phyloP scores from a whole-genome alignment of 192 early-diverging fungal genomes.

The Phlyctochytrium planicorne region DNA sequence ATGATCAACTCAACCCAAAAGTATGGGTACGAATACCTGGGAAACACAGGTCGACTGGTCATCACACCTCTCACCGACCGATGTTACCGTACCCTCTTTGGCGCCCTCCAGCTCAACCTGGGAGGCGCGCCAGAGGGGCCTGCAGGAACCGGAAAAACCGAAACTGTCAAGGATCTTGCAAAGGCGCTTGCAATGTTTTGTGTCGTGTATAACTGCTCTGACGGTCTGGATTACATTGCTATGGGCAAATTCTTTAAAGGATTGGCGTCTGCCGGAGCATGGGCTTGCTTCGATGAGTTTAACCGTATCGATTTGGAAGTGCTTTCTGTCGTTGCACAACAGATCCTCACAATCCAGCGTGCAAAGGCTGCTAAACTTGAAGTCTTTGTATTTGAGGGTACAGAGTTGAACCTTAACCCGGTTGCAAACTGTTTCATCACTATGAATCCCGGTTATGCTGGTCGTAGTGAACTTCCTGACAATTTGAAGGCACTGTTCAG shows the following conservation, averaged over 20 bases:
- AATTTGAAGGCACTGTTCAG: conserved; percentile 62
- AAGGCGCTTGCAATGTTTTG: conserved; percentile 67
- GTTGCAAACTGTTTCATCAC: conserved; percentile 59
- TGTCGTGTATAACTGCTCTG: conserved; percentile 66
- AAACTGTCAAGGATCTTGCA: conserved; percentile 62
- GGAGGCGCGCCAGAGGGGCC: conserved; percentile 66
- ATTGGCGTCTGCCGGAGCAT: conserved; percentile 60
- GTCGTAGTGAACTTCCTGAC: conserved; percentile 60
- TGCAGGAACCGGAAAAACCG: conserved; percentile 60
- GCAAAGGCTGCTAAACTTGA: conserved; percentile 59
- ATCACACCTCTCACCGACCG: conserved; percentile 62
- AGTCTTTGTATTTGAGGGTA: conserved; percentile 58
- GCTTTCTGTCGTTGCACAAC: conserved; percentile 61
- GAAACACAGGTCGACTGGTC: conserved; percentile 57
- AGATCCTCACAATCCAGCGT: conserved; percentile 61
- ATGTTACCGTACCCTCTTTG: conserved; percentile 61
- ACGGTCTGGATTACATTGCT: conserved; percentile 64
- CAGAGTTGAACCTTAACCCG: conserved; percentile 54
- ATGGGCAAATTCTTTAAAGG: conserved; percentile 70
- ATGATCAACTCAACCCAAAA: conserved; percentile 67
- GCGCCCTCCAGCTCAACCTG: conserved; percentile 59
- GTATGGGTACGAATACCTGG: conserved; percentile 64
- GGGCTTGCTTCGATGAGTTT: conserved; percentile 65
- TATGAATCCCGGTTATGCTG: conserved; percentile 69
- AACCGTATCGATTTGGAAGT: conserved; percentile 66